Conservation (phyloP, 2,329 filamentous ascomycete genomes). For the Lasiodiplodia citricola region DNA sequence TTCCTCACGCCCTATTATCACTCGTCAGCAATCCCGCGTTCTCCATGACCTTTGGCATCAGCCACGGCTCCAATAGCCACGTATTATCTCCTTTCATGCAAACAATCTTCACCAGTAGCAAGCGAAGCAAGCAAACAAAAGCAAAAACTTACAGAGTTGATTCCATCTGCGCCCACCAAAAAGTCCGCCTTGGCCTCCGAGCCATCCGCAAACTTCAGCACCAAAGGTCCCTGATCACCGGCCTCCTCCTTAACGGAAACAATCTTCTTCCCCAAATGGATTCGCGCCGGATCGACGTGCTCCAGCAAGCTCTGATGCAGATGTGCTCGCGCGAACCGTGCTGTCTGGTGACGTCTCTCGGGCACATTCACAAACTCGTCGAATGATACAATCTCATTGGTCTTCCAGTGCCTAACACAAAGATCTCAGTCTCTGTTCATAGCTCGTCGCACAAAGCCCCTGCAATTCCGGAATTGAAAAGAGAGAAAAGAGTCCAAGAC, state of each 20-base stretch:
- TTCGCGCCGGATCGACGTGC: slow-evolving; percentile 37
- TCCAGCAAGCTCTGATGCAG: slow-evolving; percentile 42
- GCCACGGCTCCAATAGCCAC: too few relatives aligned
- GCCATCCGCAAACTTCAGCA: slow-evolving; percentile 40
- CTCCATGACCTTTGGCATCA: not conserved
- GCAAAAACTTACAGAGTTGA: slow-evolving; percentile 43
- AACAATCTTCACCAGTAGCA: too few relatives aligned
- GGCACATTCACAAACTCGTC: slow-evolving; percentile 40
- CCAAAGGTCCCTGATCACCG: slow-evolving; percentile 29
- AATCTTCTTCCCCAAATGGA: slow-evolving; percentile 41
- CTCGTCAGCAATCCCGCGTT: slow-evolving; percentile 32
- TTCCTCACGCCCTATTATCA: slow-evolving; percentile 4
- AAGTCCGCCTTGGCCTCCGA: slow-evolving; percentile 37
- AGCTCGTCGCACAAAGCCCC: too few relatives aligned
- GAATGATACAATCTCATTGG: slow-evolving; percentile 43
- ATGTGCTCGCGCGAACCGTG: slow-evolving; percentile 44
- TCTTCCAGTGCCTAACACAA: slow-evolving; percentile 40
- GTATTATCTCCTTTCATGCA: not conserved
- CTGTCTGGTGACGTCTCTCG: slow-evolving; percentile 41
- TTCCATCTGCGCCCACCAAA: slow-evolving; percentile 44
- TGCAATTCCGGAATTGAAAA: not conserved
- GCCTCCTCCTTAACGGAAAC: slow-evolving; percentile 27
- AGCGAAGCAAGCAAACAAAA: slow-evolving; percentile 28
- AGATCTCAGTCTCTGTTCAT: not conserved
- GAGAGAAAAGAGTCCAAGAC: not conserved